Evolutionary conservation across 768 basidiomycete species (phyloP), one percentile per base, ranked within the genome.

Genomic region (Calvatia gigantea): DNA sequence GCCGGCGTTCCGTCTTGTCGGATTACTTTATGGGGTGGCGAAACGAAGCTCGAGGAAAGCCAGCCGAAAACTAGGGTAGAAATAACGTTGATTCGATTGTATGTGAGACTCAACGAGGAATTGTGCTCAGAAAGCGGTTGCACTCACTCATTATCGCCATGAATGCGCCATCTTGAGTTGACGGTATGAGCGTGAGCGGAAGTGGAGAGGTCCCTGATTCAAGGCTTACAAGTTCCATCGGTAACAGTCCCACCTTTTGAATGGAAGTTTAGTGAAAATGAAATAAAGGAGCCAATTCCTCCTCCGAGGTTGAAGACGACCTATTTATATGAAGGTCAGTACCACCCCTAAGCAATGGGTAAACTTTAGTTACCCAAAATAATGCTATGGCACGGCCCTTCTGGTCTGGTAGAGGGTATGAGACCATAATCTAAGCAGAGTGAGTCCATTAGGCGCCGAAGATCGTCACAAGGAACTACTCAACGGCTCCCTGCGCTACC

Each of bases 231-330:
- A n/a, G 67, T 68, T 31, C 65, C 64, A 52, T 68, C 63, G 14
- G 63, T 62, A n/a, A 68, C 67, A 4, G 67, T 68, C 6, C 67
- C 67, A 25, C 61, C 53, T 41, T 62, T 64, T 14, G 64, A 65
- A 46, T 65, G 60, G 57, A 65, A 68, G 57, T 68, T 68, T 14
- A 67, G 56, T 5, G 51, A 65, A 33, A 68, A 68, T 3, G 67
- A 68, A 31, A 68, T 68, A 54, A 68, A 68, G 21, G 67, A 68
- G 11, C 65, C 67, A 49, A 68, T 68, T 21, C 65, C 67, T 33
- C 65, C 67, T 23, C 67, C 67, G 33, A 68, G 62, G 37, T 68
- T 67, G 52, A 68, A 68, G 41, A 68, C 60, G n/a, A 68, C 65
- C 65, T 66, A 19, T 27, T 28, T 17, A 25, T 32, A 29, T 28